Evolutionary conservation across 208 protist genomes (phyloP).

Genomic region (Phytomonas serpens): DNA sequence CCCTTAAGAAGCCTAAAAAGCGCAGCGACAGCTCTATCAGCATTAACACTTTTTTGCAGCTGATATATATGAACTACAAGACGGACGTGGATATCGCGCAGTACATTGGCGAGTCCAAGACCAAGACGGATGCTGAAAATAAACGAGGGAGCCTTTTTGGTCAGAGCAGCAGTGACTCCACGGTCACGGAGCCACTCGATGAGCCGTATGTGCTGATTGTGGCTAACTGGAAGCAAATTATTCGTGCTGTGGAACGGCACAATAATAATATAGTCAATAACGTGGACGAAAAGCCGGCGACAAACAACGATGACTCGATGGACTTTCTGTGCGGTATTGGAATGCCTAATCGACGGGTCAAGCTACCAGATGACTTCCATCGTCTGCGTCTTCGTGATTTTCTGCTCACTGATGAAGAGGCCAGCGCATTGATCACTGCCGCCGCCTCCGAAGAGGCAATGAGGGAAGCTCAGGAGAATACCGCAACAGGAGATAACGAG

Average conservation of each 20-base stretch:
- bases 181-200: constrained; percentile 27
- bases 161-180: background rate
- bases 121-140: background rate
- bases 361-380: constrained; percentile 49
- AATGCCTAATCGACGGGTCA: constrained; percentile 10
- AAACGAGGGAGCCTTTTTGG: background rate
- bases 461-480: background rate
- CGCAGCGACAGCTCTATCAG: constrained; percentile 59
- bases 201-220: constrained; percentile 59
- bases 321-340: background rate
- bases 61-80: constrained; percentile 86
- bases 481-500: background rate
- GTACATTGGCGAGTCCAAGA: background rate
- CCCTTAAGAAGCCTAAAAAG: constrained; percentile 43
- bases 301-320: constrained; percentile 3
- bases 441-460: constrained; percentile 12
- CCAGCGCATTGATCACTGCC: constrained; percentile 34
- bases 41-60: constrained; percentile 74
- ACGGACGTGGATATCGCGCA: constrained; percentile 59
- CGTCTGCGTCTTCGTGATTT: constrained; percentile 57
- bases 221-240: constrained; percentile 75
- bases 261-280: constrained; percentile 17
- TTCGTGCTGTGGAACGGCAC: constrained; percentile 45
- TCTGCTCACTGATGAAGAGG: constrained; percentile 34
- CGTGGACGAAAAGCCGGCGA: background rate